Evolutionary conservation across 1,139 yeast species (phyloP), one percentile per base, ranked within the genome.

Genomic region (Zygosaccharomyces pseudobailii): DNA sequence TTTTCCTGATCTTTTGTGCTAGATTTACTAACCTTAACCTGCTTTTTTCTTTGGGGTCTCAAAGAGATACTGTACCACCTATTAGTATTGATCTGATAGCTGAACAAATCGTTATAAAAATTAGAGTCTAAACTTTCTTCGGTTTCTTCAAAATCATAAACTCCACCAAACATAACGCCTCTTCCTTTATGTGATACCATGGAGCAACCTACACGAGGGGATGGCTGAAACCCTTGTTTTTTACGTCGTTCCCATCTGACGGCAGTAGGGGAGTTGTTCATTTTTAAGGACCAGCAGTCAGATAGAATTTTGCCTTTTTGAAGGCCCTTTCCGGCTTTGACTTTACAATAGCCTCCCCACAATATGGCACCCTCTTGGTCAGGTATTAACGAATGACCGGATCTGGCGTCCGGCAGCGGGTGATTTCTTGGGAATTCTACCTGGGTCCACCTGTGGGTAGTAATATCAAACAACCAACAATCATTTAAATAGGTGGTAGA

Each of bases 141-240:
- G 31, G 96, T 90, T 67, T 92, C 98, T 56, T 89, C 96, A 52
- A 78, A 86, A 68, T 92, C 98, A 62, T 79, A 90, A 10, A 92
- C 98, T 54, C 98, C 98, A 36, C 97, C 98, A 70, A 90, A 92
- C 63, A 90, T 63, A 13, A 92, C 78, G 50, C 97, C 97, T 72
- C 97, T 80, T 51, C 94, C 95, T 59, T 89, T 87, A 67, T 92
- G 97, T 60, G 77, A 76, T 3, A 82, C 90, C 80, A 92, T 79
- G 3, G 95, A 84, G 62, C 96, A 87, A 0, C 98, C 98, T n/a
- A 87, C 97, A 59, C 98, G 78, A 21, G 97, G 87, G 4, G 89
- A 78, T 3, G 96, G 96, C 46, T 82, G 88, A 62, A 83, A 84
- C 1, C 96, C 96, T 61, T 88, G 94, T 57, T 87, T 88, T 54